Evolutionary conservation across 2,329 filamentous ascomycete species (phyloP), one percentile per base, ranked within the genome.

Genomic region (Neoascochyta sp.): DNA sequence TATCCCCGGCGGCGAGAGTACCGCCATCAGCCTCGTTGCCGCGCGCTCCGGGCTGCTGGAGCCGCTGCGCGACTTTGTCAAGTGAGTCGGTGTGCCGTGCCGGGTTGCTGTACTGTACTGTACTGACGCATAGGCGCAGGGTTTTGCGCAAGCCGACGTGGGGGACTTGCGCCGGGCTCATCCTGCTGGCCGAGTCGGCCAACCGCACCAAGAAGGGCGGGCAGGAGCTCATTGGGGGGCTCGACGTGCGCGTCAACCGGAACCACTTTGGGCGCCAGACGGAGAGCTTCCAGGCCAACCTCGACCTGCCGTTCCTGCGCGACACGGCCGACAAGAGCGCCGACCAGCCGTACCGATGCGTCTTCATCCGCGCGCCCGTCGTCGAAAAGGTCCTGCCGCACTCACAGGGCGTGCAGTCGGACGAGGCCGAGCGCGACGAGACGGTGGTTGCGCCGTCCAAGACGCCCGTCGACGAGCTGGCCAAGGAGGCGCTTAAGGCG

Each of bases 241-340:
- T 98, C 20, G 82, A 88, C 54, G 89, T 98, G 19, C 75, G 86
- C 24, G 89, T 96, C 17, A 88, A 93, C 56, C 76, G 92, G 25
- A 98, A 96, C 57, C 87, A 95, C 62, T 98, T 95, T 56, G 92
- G 92, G 3, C 78, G 90, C 32, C 92, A 98, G 64, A 82, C 84
- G 9, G 87, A 96, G 65, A 93, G 85, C 57, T 96, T 96, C 62
- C 80, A 92, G 52, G 80, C 83, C 0, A 74, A 79, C 25, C 63
- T 95, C 17, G 65, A 82, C 9, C 67, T 95, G 14, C 78, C 81
- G 0, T 93, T 94, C 51, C 67, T 94, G 1, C 45, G 43, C 7
- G 33, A 34, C 24, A 37, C 53, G 4, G 52, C 45, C 9, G 57
- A 47, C 9, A 49, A 50, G 4, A 44, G 45, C 9, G 55, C 49